Base-by-base conservation (phyloP, 768 basidiomycete species). In the Hypsizygus marmoreus region DNA sequence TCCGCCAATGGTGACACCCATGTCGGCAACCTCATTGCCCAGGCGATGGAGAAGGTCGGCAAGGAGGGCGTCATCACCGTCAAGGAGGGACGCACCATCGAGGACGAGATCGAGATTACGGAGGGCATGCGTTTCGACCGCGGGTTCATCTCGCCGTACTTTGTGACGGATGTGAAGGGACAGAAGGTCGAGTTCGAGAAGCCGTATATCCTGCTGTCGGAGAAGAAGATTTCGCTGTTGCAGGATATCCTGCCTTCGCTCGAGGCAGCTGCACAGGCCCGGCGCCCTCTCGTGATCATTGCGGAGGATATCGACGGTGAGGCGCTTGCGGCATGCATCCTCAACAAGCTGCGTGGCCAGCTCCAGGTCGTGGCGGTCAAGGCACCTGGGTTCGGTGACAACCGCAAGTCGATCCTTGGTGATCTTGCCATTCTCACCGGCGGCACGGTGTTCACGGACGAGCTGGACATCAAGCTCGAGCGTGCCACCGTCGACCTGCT, bases 41-140 rank as follows among this genome's bases (percentile, higher is more conserved):
- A 92, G 63, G 95, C 95, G 1, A 99, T 97, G 95, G 95, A 98
- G 73, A 97, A 97, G 69, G 95, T 98, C 50, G 95, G 95, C 65
- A 97, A 95, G 76, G 95, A 99, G 72, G 95, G 95, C 66, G 95
- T 98, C 62, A 98, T 99, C 76, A 98, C 95, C 39, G 95, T 99
- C 67, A 99, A 98, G 77, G 95, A 99, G 69, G 95, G 95, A 33
- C 85, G 88, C 58, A 98, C 95, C 4, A 97, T 95, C 54, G 94
- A 97, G 59, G 95, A 99, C 63, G 94, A 97, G 71, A 97, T 97
- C 64, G 95, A 99, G 67, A 94, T 99, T 61, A 97, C 95, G 20
- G 95, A 99, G 73, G 95, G 95, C 69, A 99, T 99, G 95, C 86
- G 94, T 61, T 97, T 99, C 73, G 95, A 99, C 81, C 89, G 95